Conservation (phyloP, 441 rosid genomes). For the Populus hybrid region DNA sequence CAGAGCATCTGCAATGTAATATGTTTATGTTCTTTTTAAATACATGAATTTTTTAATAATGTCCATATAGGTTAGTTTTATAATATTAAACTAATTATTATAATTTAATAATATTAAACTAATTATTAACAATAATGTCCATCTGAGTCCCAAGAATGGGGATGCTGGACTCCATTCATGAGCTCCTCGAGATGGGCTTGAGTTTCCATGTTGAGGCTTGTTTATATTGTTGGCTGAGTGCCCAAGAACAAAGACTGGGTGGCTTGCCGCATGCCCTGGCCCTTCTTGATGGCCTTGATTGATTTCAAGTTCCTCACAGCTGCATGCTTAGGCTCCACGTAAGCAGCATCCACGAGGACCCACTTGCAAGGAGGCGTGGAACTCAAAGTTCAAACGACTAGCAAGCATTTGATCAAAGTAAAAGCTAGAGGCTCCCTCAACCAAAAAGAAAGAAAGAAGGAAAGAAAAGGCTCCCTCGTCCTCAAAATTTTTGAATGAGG, state of each 20-base stretch:
- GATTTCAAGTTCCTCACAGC: too few relatives aligned
- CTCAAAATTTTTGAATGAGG: neutral
- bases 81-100: too few relatives aligned
- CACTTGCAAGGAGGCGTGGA: neutral
- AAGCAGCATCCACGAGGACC: neutral
- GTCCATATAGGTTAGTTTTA: neutral
- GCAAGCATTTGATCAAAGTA: neutral
- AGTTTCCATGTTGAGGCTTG: neutral
- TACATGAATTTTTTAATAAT: too few relatives aligned
- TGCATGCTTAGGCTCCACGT: neutral
- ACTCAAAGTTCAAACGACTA: neutral
- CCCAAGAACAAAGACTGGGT: neutral
- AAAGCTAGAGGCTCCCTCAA: neutral
- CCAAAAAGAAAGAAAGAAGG: neutral
- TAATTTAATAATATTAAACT: too few relatives aligned
- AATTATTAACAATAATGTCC: neutral
- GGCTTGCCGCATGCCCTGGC: neutral
- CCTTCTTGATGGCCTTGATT: too few relatives aligned
- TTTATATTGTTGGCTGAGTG: neutral
- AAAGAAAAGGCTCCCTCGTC: neutral
- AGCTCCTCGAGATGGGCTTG: neutral
- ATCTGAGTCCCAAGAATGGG: neutral
- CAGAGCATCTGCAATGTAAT: neutral
- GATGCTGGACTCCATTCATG: neutral
- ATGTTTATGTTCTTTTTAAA: neutral